Conservation (phyloP, 1,139 yeast species). For the Groenewaldozyma sp. region DNA sequence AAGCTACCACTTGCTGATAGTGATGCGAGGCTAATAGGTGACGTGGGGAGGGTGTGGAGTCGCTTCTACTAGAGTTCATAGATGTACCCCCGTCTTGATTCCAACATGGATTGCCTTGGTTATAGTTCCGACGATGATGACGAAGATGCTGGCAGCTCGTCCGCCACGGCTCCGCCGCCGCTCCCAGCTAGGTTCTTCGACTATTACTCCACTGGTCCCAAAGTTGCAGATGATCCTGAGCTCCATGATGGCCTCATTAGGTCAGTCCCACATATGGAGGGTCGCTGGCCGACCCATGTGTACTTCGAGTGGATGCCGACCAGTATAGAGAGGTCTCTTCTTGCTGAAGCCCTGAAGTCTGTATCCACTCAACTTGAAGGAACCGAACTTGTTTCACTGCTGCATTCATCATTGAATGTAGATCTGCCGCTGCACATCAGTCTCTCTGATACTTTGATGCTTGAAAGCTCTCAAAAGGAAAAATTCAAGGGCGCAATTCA, state of each 20-base stretch:
- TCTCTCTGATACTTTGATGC: conserved; percentile 27
- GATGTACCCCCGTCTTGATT: too few relatives aligned
- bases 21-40: too few relatives aligned
- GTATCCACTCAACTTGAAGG: conserved; percentile 12
- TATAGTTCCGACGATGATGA: conserved; percentile 12
- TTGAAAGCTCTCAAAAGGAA: conserved; percentile 16
- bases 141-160: conserved; percentile 2
- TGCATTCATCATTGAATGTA: conserved; percentile 22
- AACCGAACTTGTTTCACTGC: conserved; percentile 18
- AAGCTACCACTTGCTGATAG: too few relatives aligned
- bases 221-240: conserved; percentile 16
- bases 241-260: conserved; percentile 24
- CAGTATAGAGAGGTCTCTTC: not conserved
- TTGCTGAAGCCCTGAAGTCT: not conserved
- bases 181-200: conserved; percentile 24
- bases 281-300: conserved; percentile 30
- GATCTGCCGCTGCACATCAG: conserved; percentile 27
- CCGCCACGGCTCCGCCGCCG: conserved; percentile 12
- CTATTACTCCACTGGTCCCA: conserved; percentile 21
- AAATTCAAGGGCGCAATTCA: conserved; percentile 15
- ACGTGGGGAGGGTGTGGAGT: too few relatives aligned
- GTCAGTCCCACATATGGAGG: conserved; percentile 22
- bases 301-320: conserved; percentile 26
- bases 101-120: conserved; percentile 6
- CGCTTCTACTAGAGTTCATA: too few relatives aligned